A percentile compares a stretch with the other conserved stretches of the same genome.
Evolutionary conservation across 75 land plant species (phyloP).

Genomic region (Sequoia sempervirens): DNA sequence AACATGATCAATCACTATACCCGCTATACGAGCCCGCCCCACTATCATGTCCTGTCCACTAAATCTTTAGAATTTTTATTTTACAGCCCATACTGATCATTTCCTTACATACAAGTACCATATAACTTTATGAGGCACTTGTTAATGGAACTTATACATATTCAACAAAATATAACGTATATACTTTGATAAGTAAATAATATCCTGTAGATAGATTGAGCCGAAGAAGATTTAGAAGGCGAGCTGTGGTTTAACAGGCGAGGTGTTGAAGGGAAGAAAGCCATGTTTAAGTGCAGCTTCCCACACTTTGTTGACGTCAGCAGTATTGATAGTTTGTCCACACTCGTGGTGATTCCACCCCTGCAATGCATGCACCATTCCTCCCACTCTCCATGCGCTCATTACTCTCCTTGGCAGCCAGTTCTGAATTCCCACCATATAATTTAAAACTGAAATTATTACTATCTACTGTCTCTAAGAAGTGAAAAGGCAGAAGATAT

Average conservation of each 20-base stretch:
- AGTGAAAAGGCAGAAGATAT: too few species aligned
- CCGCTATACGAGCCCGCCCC: too few species aligned
- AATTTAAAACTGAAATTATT: not conserved
- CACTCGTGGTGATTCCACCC: slow-evolving; percentile 53
- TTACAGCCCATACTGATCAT: too few species aligned
- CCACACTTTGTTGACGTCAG: slow-evolving; percentile 27
- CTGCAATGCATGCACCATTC: slow-evolving; percentile 55
- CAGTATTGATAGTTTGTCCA: slow-evolving; percentile 15
- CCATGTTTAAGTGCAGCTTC: slow-evolving; percentile 36
- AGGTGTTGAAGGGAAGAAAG: slow-evolving; percentile 28
- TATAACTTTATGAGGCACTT: too few species aligned
- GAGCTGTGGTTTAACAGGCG: not conserved
- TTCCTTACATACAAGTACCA: too few species aligned
- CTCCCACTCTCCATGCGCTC: slow-evolving; percentile 58
- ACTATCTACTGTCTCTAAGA: not conserved
- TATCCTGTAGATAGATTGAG: not conserved
- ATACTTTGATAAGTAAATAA: too few species aligned
- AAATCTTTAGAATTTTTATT: too few species aligned
- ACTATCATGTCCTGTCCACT: too few species aligned
- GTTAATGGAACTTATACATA: too few species aligned
- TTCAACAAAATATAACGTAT: too few species aligned
- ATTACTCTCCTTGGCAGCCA: slow-evolving; percentile 62
- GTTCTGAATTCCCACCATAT: slow-evolving; percentile 19
- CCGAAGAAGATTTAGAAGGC: not conserved
- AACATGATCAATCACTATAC: too few species aligned